Percentiles rank a stretch among this genome's conserved stretches.
phyloP scores from a whole-genome alignment of 371 early-diverging fungal species.

The Sporodiniella umbellata region DNA sequence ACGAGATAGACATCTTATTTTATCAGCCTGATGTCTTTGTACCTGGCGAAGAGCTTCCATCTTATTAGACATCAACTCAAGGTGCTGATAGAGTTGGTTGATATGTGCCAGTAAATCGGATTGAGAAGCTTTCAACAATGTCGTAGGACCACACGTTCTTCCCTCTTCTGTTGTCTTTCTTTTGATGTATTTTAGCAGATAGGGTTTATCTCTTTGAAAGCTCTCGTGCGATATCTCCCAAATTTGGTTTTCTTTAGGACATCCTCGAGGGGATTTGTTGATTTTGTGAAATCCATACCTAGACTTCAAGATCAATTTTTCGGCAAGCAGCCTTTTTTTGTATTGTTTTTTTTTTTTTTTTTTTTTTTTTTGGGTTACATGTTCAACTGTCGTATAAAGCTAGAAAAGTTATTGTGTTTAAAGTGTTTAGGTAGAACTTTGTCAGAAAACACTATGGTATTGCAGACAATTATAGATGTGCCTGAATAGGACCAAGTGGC shows the following conservation, averaged over 20 bases:
- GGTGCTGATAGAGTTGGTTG: slow-evolving; percentile 65
- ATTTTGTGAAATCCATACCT: slow-evolving; percentile 90
- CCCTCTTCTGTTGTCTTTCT: slow-evolving; percentile 84
- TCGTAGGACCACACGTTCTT: slow-evolving; percentile 71
- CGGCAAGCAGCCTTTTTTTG: background rate
- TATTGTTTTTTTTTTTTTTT: slow-evolving; percentile 19
- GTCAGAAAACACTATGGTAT: slow-evolving; percentile 86
- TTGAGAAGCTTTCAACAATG: slow-evolving; percentile 74
- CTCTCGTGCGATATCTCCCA: slow-evolving; percentile 93
- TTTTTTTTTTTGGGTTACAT: too few species aligned
- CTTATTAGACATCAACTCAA: slow-evolving; percentile 68
- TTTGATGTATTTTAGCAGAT: slow-evolving; percentile 82
- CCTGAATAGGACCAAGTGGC: slow-evolving; percentile 85
- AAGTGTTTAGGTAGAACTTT: slow-evolving; percentile 77
- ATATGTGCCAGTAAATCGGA: slow-evolving; percentile 74
- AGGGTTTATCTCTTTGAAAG: slow-evolving; percentile 76
- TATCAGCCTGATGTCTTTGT: slow-evolving; percentile 61
- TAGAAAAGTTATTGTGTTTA: slow-evolving; percentile 83
- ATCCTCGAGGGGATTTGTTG: slow-evolving; percentile 83
- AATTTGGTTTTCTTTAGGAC: slow-evolving; percentile 84
- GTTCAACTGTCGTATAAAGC: slow-evolving; percentile 88
- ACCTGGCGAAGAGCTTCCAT: slow-evolving; percentile 66
- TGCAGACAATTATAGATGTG: slow-evolving; percentile 87
- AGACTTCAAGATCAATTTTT: slow-evolving; percentile 2
- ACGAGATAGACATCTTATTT: too few species aligned